Percentiles rank a stretch among this genome's conserved stretches.
Evolutionary conservation across 176 grass and related monocot genomes (phyloP).

Genomic region (sorghum (Sorghum bicolor)): Sorghum_bicolor_NCBIv3 NC_012878.2:52242501-52243000

Average conservation of each 20-base stretch:
- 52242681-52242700: conserved; percentile 38
- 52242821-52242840: conserved; percentile 81
- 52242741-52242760: conserved; percentile 46
- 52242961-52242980: conserved; percentile 84
- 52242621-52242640: conserved; percentile 97
- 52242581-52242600: conserved; percentile 37
- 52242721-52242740: conserved; percentile 25
- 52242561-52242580: conserved; percentile 69
- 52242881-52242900: conserved; percentile 71
- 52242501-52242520: conserved; percentile 60
- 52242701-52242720: conserved; percentile 41
- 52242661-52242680: conserved; percentile 40
- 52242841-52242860: conserved; percentile 81
- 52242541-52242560: conserved; percentile 49
- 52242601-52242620: conserved; percentile 92
- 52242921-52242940: conserved; percentile 71
- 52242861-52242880: conserved; percentile 65
- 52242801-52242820: conserved; percentile 84
- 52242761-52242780: conserved; percentile 52
- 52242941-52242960: conserved; percentile 52
- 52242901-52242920: conserved; percentile 78
- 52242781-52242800: conserved; percentile 81
- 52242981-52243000: conserved; percentile 88
- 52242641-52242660: conserved; percentile 58
- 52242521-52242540: conserved; percentile 55